Evolutionary conservation across 2,329 filamentous ascomycete species (phyloP).

Genomic region (Pseudocercospora crystallina): DNA sequence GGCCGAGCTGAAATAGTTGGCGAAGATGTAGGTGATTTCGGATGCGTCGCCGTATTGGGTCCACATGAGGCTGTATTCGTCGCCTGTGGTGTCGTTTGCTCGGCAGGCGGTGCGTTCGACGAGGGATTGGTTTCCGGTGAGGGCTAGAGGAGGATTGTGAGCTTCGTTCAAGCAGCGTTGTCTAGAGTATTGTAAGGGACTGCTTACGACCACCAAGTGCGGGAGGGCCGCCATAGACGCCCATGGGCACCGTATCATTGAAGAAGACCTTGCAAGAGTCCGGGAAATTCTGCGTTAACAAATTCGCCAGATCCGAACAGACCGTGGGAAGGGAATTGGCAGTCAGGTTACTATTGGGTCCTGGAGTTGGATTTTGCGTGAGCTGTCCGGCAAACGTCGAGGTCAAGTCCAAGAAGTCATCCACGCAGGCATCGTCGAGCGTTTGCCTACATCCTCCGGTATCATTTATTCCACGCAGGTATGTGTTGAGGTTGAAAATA

Average conservation of each 20-base stretch:
- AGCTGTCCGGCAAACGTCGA: constrained; percentile 1
- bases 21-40: constrained; percentile 5
- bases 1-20: constrained; percentile 10
- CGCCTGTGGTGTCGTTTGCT: not conserved
- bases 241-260: constrained; percentile 5
- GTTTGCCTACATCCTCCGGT: constrained; percentile 12
- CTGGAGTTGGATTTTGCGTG: constrained; percentile 9
- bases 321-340: constrained; percentile 13
- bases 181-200: not conserved
- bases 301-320: constrained; percentile 9
- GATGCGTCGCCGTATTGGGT: constrained; percentile 9
- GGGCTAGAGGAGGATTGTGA: not conserved
- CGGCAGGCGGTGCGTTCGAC: constrained; percentile 5
- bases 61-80: constrained; percentile 16
- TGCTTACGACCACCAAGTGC: constrained; percentile 11
- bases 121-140: constrained; percentile 11
- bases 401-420: constrained; percentile 9
- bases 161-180: not conserved
- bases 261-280: constrained; percentile 15
- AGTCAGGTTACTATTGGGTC: constrained; percentile 11
- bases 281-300: constrained; percentile 16
- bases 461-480: constrained; percentile 12
- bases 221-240: constrained; percentile 6
- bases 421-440: constrained; percentile 12
- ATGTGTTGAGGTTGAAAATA: constrained; percentile 5